These are phyloP conservation scores for Aspergillus calidoustus DNA, from an alignment of 2,329 filamentous ascomycete genomes.

Conservation along the genomic window DNA sequence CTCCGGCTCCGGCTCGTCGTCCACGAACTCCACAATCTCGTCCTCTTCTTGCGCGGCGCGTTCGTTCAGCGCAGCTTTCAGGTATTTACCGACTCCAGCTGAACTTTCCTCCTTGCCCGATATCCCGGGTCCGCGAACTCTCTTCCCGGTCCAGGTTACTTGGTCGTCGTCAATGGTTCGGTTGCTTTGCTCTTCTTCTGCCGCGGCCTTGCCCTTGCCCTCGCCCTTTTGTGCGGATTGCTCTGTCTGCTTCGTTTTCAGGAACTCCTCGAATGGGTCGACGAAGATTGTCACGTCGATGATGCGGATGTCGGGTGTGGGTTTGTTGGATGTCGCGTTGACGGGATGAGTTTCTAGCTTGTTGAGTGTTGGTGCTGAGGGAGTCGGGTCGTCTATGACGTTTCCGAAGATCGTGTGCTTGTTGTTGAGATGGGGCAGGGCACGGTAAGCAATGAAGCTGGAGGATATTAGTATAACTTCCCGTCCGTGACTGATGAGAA, in stretches of 20 bases:
- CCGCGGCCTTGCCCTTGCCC: conserved; percentile 20
- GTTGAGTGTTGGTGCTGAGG: conserved; percentile 58
- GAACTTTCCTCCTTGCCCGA: conserved; percentile 54
- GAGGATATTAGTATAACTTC: not conserved
- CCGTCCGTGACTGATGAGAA: not conserved
- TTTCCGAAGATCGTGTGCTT: conserved; percentile 98
- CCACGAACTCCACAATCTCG: conserved; percentile 64
- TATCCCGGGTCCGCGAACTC: conserved; percentile 71
- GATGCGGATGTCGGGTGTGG: conserved; percentile 78
- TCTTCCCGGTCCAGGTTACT: conserved; percentile 95
- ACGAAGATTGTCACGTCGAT: conserved; percentile 84
- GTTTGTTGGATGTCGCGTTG: conserved; percentile 73
- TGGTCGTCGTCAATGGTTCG: conserved; percentile 74
- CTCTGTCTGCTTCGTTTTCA: conserved; percentile 71
- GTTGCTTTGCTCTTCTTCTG: conserved; percentile 32
- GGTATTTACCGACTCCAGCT: conserved; percentile 76
- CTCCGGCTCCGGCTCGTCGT: conserved; percentile 67
- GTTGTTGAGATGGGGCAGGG: conserved; percentile 81
- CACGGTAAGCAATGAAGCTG: conserved; percentile 84
- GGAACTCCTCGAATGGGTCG: conserved; percentile 94
- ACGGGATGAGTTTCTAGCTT: conserved; percentile 78
- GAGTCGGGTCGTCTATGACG: conserved; percentile 69
- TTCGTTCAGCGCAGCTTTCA: conserved; percentile 63
- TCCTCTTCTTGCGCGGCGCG: conserved; percentile 51
- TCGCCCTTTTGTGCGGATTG: conserved; percentile 57